Evolutionary conservation across 208 protist genomes (phyloP).

Genomic region (Leishmania gerbilli): DNA sequence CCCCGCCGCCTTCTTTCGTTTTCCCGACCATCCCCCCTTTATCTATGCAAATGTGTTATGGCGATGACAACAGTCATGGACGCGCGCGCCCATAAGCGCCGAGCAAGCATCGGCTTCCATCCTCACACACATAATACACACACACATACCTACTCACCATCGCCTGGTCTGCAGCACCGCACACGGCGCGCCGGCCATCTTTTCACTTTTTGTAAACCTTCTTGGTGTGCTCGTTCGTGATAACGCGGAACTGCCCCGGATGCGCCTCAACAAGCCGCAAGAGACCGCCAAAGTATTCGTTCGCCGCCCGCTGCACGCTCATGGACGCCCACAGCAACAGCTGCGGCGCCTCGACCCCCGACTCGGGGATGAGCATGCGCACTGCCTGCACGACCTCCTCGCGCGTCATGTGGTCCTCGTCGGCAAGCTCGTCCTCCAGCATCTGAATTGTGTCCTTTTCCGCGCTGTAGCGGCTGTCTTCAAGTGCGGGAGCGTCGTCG

Average conservation of each 20-base stretch:
- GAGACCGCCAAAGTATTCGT: constrained; percentile 64
- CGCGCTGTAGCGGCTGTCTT: constrained; percentile 10
- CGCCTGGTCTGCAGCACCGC: background rate
- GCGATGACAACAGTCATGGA: background rate
- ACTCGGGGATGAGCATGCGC: constrained; percentile 51
- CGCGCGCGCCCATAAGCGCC: background rate
- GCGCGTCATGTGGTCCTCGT: constrained; percentile 40
- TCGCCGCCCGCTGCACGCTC: constrained; percentile 68
- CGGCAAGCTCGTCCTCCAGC: constrained; percentile 42
- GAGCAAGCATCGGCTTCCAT: background rate
- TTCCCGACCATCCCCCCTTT: background rate
- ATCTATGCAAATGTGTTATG: background rate
- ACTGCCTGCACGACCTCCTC: constrained; percentile 49
- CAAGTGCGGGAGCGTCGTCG: background rate
- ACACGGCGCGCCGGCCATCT: background rate
- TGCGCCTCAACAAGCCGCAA: constrained; percentile 60
- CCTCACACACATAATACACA: no score
- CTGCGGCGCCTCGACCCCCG: constrained; percentile 63
- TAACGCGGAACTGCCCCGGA: constrained; percentile 56
- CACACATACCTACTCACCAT: background rate
- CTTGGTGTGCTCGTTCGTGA: constrained; percentile 47
- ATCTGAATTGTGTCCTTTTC: constrained; percentile 48
- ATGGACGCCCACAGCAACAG: constrained; percentile 80
- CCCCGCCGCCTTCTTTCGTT: background rate
- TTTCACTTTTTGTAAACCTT: constrained; percentile 37